phyloP scores from a whole-genome alignment of 805 yeast genomes.

The Helenozyma baotianmanensis region DNA sequence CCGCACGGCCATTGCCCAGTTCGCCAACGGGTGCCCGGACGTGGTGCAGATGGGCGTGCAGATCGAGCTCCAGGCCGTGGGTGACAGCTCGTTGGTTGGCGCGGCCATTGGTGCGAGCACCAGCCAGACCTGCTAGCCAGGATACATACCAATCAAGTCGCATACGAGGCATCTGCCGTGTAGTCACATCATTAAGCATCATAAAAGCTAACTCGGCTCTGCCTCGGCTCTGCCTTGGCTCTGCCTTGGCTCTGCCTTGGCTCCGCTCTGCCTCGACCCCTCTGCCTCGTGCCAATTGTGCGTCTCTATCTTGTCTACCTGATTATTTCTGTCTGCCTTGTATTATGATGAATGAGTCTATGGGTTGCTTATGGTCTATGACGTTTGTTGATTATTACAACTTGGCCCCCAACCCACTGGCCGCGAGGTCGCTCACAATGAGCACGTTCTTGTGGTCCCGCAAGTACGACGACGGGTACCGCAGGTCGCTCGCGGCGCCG shows the following conservation, averaged over 20 bases:
- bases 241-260: no score
- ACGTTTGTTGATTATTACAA: no score
- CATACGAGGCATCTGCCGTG: not conserved
- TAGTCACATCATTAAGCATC: not conserved
- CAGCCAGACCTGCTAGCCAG: constrained; percentile 4
- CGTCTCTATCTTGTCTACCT: no score
- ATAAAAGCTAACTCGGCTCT: no score
- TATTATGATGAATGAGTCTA: no score
- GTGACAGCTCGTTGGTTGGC: constrained; percentile 48
- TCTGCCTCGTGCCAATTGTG: no score
- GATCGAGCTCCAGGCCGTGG: constrained; percentile 37
- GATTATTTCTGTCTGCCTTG: no score
- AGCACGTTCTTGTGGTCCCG: constrained; percentile 43
- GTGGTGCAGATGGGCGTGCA: constrained; percentile 21
- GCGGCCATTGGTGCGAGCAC: constrained; percentile 51
- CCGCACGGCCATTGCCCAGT: constrained; percentile 23
- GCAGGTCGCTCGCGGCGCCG: constrained; percentile 33
- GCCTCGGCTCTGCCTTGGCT: no score
- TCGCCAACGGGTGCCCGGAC: constrained; percentile 22
- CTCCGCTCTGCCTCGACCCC: no score
- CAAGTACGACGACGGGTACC: constrained; percentile 48
- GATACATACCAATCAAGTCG: not conserved
- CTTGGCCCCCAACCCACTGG: constrained; percentile 36
- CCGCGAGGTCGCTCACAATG: constrained; percentile 46
- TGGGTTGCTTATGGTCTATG: no score